Percentiles rank a stretch among this genome's conserved stretches.
Conservation (phyloP, 179 eudicot species). For the Patellifolia procumbens region DNA sequence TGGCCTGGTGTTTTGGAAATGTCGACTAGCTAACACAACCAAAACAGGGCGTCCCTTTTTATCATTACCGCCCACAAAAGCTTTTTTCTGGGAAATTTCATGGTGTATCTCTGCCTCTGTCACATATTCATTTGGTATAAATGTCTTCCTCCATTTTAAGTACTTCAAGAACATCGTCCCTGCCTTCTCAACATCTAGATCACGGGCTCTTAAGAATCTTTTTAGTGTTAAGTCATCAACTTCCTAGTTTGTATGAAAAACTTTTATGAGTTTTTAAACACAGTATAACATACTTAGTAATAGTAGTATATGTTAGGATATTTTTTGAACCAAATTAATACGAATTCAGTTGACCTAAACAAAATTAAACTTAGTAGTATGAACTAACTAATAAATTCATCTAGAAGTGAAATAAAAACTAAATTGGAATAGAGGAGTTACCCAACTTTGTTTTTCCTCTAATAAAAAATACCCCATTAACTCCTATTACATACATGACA, state of each 20-base stretch:
- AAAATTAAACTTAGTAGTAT: no score
- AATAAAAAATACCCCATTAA: no score
- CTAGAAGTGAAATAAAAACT: no score
- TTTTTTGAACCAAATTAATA: no score
- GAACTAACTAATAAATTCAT: no score
- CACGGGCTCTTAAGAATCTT: constrained; percentile 76
- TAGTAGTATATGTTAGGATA: no score
- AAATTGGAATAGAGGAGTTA: no score
- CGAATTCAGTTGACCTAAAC: no score
- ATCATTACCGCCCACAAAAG: constrained; percentile 54
- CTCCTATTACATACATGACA: no score
- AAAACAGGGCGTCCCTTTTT: constrained; percentile 59
- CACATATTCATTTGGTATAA: constrained; percentile 52
- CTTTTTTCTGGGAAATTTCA: constrained; percentile 58
- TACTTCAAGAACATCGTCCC: constrained; percentile 55
- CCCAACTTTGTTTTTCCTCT: no score
- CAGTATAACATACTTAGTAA: neutral
- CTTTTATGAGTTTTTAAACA: neutral
- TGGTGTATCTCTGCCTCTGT: constrained; percentile 46
- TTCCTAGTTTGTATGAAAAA: neutral
- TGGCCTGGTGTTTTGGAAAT: constrained; percentile 40
- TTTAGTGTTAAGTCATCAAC: constrained; percentile 56
- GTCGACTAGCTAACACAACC: constrained; percentile 43
- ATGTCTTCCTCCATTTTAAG: constrained; percentile 57
- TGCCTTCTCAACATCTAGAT: constrained; percentile 66